These are phyloP conservation scores for Triticum dicoccoides DNA, from an alignment of 176 grass and related monocot species.

Conservation along the genomic window DNA sequence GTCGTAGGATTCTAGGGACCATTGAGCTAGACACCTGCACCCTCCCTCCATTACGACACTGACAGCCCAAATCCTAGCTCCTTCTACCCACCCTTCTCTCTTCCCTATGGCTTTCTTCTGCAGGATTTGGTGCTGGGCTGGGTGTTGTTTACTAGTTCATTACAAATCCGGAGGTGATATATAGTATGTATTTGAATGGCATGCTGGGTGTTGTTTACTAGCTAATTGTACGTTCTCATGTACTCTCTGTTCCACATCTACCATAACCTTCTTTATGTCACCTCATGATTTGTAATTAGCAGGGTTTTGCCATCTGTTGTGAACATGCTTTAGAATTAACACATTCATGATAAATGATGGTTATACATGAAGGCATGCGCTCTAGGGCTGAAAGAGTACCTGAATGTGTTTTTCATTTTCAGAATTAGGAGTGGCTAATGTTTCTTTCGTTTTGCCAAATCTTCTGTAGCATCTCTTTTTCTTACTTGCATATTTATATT, in stretches of 20 bases:
- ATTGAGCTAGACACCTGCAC: not conserved
- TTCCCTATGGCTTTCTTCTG: not conserved
- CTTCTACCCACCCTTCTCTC: not conserved
- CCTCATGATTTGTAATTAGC: not conserved
- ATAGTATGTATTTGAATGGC: not conserved
- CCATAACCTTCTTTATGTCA: conserved; percentile 4
- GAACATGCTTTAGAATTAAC: conserved; percentile 1
- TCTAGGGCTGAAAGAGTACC: conserved; percentile 5
- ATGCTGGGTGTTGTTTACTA: too few species aligned
- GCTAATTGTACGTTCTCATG: not conserved
- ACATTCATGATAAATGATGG: not conserved
- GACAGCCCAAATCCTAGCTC: not conserved
- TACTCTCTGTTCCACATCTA: not conserved
- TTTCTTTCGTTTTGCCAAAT: not conserved
- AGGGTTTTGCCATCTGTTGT: conserved; percentile 18
- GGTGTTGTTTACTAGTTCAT: not conserved
- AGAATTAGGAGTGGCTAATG: not conserved
- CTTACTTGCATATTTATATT: not conserved
- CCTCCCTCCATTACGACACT: not conserved
- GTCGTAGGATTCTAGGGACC: not conserved
- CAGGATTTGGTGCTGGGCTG: not conserved
- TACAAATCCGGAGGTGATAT: not conserved
- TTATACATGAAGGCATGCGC: not conserved
- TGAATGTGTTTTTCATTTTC: not conserved
- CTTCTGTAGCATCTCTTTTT: not conserved